Conservation (phyloP, 2,329 filamentous ascomycete species). For the Cladosporium sp. region DNA sequence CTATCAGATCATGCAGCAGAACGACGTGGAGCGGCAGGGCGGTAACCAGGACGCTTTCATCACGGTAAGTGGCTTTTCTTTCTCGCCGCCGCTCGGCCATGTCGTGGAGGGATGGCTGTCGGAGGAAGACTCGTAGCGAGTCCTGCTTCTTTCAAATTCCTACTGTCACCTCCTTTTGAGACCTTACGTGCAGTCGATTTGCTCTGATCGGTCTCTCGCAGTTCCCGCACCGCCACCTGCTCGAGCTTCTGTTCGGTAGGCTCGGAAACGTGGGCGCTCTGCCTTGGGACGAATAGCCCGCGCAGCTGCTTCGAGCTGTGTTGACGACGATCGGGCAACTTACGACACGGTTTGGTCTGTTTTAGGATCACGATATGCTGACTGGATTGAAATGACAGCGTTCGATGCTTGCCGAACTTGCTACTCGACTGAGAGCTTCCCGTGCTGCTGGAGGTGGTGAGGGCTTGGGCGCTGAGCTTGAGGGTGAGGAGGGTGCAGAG, state of each 20-base stretch:
- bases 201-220: constrained; percentile 3
- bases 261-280: constrained; percentile 19
- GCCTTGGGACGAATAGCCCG: constrained; percentile 15
- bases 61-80: constrained; percentile 32
- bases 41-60: constrained; percentile 53
- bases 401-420: constrained; percentile 23
- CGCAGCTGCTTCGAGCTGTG: neutral
- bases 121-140: too few relatives aligned
- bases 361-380: constrained; percentile 4
- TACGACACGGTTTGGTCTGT: neutral
- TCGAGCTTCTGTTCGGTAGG: constrained; percentile 24
- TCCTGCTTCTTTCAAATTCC: neutral
- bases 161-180: neutral
- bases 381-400: constrained; percentile 15
- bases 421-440: constrained; percentile 17
- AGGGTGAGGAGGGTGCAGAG: constrained; percentile 8
- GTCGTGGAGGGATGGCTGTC: too few relatives aligned
- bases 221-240: constrained; percentile 23
- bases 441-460: constrained; percentile 12
- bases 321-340: neutral
- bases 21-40: constrained; percentile 54
- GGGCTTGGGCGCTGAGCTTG: neutral
- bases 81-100: neutral
- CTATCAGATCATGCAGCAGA: constrained; percentile 57
- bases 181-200: too few relatives aligned